Evolutionary conservation across 495 filamentous ascomycete species (phyloP).

Genomic region (Lophium mytilinum): DNA sequence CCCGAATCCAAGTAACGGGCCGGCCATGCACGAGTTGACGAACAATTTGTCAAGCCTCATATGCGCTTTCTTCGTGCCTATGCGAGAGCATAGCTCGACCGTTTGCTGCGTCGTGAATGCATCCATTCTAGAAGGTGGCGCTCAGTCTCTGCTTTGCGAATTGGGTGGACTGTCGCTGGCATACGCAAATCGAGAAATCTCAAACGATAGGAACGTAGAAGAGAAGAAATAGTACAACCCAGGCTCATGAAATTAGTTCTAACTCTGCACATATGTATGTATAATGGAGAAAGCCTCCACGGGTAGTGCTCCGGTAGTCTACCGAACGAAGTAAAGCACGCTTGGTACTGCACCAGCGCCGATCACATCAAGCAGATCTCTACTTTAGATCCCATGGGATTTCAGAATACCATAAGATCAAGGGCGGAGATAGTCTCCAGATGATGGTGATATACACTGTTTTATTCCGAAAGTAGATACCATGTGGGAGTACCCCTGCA

Average conservation of each 20-base stretch:
- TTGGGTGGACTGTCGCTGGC: background rate
- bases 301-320: background rate
- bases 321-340: background rate
- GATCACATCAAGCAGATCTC: background rate
- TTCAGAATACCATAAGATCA: background rate
- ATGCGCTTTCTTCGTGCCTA: slow-evolving; percentile 18
- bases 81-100: slow-evolving; percentile 22
- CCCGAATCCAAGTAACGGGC: slow-evolving; percentile 14
- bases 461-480: too few species aligned
- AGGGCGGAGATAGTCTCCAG: background rate
- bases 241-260: background rate
- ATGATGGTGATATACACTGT: too few species aligned
- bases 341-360: background rate
- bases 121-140: background rate
- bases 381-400: background rate
- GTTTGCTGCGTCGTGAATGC: slow-evolving; percentile 18
- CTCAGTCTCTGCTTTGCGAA: too few species aligned
- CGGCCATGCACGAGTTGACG: slow-evolving; percentile 17
- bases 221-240: background rate
- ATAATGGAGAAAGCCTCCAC: background rate
- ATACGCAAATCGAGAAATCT: background rate
- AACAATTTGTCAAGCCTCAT: slow-evolving; percentile 22
- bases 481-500: too few species aligned
- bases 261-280: background rate
- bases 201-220: background rate